Evolutionary conservation across 306 rosid genomes (phyloP).

Genomic region (Lotus japonicus): DNA sequence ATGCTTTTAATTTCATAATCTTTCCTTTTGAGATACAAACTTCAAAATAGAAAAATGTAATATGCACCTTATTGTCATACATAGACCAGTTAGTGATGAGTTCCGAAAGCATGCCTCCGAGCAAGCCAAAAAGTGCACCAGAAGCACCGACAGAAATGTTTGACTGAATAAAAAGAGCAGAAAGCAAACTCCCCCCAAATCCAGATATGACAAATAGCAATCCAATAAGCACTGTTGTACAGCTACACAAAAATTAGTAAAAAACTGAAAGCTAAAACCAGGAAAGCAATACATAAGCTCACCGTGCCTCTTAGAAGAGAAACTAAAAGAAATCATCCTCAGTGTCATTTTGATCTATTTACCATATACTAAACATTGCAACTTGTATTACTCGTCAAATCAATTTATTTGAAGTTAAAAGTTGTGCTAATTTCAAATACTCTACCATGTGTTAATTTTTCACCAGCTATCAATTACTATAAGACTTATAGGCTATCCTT

Average conservation of each 20-base stretch:
- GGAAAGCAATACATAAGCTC: not conserved
- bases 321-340: constrained; percentile 1
- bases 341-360: not conserved
- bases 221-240: constrained; percentile 62
- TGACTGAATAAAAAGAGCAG: constrained; percentile 76
- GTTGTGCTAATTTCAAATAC: not conserved
- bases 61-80: constrained; percentile 69
- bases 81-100: constrained; percentile 93
- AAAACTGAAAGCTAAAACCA: not conserved
- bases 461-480: not conserved
- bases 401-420: not conserved
- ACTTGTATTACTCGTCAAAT: not conserved
- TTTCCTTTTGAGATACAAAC: not conserved
- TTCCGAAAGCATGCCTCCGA: constrained; percentile 97
- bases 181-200: constrained; percentile 87
- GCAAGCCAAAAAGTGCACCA: constrained; percentile 92
- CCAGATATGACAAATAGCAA: constrained; percentile 81
- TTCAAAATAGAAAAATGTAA: constrained; percentile 1
- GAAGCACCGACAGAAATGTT: constrained; percentile 98
- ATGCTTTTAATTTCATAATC: not conserved
- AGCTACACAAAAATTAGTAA: constrained; percentile 7
- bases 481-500: not conserved
- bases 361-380: not conserved
- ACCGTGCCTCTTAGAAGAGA: not conserved
- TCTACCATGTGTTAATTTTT: not conserved